Evolutionary conservation across 1,284 basidiomycete species (phyloP).

Genomic region (Austroboletus novae-zelandiae): DNA sequence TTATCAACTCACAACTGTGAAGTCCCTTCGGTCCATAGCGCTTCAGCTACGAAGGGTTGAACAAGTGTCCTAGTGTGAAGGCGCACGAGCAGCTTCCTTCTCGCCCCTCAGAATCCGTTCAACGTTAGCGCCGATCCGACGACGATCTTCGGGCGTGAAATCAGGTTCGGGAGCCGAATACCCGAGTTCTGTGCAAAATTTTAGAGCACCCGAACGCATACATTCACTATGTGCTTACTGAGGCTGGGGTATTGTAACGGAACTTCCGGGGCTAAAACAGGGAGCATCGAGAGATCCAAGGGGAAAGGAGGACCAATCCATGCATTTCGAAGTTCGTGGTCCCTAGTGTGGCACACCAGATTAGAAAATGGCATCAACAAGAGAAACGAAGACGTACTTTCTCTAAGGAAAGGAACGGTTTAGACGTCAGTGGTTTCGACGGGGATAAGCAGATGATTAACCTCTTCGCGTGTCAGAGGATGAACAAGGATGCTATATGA

Average conservation of each 20-base stretch:
- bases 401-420: constrained; percentile 23
- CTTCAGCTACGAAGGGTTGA: no score
- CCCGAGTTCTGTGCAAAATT: constrained; percentile 42
- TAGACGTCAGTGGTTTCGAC: background rate
- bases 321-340: constrained; percentile 63
- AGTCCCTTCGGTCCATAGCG: no score
- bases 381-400: constrained; percentile 26
- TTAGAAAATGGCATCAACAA: background rate
- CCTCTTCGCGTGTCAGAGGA: constrained; percentile 66
- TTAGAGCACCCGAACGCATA: background rate
- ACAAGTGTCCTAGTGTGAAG: constrained; percentile 12
- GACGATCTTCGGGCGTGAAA: constrained; percentile 47
- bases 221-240: constrained; percentile 40
- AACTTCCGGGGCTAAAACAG: constrained; percentile 47
- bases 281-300: constrained; percentile 57
- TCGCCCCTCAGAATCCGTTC: constrained; percentile 50
- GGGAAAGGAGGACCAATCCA: constrained; percentile 73
- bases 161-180: constrained; percentile 46
- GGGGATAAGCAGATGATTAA: constrained; percentile 29
- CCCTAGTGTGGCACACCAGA: constrained; percentile 32
- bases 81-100: constrained; percentile 54
- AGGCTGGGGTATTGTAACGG: constrained; percentile 70
- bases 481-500: constrained; percentile 53
- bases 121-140: constrained; percentile 44
- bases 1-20: no score